These are phyloP conservation scores for Combretum micranthum DNA, from an alignment of 345 rosid species.

Conservation along the genomic window DNA sequence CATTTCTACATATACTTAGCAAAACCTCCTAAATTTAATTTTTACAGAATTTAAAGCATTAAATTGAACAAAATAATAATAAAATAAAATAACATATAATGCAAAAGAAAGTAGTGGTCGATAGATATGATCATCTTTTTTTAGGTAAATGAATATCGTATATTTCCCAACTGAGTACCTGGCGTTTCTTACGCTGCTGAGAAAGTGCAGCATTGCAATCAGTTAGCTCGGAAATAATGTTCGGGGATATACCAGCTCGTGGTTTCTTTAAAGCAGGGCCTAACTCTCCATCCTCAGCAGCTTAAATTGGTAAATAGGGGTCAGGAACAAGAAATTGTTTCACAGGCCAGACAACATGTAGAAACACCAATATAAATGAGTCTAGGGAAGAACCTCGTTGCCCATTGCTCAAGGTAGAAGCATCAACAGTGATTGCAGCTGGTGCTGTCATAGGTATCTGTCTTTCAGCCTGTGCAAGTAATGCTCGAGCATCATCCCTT, in stretches of 20 bases:
- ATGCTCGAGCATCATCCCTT: slow-evolving; percentile 80
- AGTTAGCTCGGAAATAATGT: slow-evolving; percentile 58
- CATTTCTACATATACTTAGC: too few relatives aligned
- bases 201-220: slow-evolving; percentile 89
- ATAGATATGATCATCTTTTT: too few relatives aligned
- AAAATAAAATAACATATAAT: too few relatives aligned
- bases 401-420: slow-evolving; percentile 66
- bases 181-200: slow-evolving; percentile 77
- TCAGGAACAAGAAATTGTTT: slow-evolving; percentile 6
- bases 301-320: slow-evolving; percentile 19
- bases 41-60: too few relatives aligned
- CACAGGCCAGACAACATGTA: neutral
- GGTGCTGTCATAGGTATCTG: slow-evolving; percentile 50
- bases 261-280: slow-evolving; percentile 44
- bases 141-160: neutral
- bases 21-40: too few relatives aligned
- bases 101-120: too few relatives aligned
- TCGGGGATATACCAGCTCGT: slow-evolving; percentile 67
- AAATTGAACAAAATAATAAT: too few relatives aligned
- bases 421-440: slow-evolving; percentile 34
- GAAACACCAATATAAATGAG: neutral
- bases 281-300: slow-evolving; percentile 42
- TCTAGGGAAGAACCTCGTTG: slow-evolving; percentile 54
- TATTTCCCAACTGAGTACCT: slow-evolving; percentile 28
- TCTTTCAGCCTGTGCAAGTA: slow-evolving; percentile 77